These are phyloP conservation scores for Mortierella sp. DNA, from an alignment of 371 early-diverging fungal species.

Conservation along the genomic window DNA sequence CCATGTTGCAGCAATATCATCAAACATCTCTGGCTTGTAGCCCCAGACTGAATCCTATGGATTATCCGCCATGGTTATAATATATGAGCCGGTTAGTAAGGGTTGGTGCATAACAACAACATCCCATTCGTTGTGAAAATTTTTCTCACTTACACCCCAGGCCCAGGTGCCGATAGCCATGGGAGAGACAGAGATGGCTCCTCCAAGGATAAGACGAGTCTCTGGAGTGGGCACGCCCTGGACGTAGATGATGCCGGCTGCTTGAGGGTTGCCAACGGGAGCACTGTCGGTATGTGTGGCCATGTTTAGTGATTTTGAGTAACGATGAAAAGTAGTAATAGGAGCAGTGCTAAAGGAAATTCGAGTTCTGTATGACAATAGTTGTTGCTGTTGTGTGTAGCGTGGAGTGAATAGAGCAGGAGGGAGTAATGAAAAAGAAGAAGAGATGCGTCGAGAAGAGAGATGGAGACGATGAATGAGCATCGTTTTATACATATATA, in stretches of 20 bases:
- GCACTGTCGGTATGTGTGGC: slow-evolving; percentile 8
- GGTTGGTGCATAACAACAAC: not conserved
- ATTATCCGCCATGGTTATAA: not conserved
- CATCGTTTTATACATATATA: no score
- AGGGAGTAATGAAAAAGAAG: not conserved
- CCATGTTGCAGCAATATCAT: slow-evolving; percentile 53
- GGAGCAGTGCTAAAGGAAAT: not conserved
- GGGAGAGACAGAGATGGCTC: slow-evolving; percentile 62
- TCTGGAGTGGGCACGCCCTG: slow-evolving; percentile 62
- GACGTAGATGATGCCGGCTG: slow-evolving; percentile 43
- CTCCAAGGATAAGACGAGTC: slow-evolving; percentile 62
- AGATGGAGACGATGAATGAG: slow-evolving; percentile 1
- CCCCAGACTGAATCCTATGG: slow-evolving; percentile 41
- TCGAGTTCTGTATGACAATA: not conserved
- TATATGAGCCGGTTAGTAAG: no score
- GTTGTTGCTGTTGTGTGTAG: not conserved
- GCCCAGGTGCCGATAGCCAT: slow-evolving; percentile 72
- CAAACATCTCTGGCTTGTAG: slow-evolving; percentile 54
- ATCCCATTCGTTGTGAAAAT: not conserved
- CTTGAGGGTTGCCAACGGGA: slow-evolving; percentile 27
- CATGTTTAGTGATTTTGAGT: not conserved
- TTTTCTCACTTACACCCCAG: slow-evolving; percentile 64
- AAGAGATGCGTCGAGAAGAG: not conserved
- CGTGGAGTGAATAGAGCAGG: not conserved
- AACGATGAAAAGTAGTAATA: no score